phyloP scores from a whole-genome alignment of 345 rosid species.

The Dipteronia dyeriana region DNA sequence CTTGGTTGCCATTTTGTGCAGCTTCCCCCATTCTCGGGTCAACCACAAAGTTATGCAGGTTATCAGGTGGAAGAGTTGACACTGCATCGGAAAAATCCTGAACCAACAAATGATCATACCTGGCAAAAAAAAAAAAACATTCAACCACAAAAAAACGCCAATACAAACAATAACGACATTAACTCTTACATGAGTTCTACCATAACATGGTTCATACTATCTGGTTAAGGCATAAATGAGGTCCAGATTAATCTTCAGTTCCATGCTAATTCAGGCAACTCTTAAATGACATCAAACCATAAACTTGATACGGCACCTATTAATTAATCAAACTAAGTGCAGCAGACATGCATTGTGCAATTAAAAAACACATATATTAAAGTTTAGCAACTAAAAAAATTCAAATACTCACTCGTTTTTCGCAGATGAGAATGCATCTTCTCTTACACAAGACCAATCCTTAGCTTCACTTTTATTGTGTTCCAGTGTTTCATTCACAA shows the following conservation, averaged over 20 bases:
- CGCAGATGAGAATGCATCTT: slow-evolving; percentile 77
- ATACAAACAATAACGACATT: neutral
- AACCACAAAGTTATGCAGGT: slow-evolving; percentile 73
- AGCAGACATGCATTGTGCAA: neutral
- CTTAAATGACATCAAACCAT: neutral
- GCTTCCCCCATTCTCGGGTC: slow-evolving; percentile 55
- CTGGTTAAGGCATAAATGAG: neutral
- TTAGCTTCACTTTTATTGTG: slow-evolving; percentile 52
- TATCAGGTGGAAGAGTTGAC: slow-evolving; percentile 78
- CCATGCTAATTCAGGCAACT: slow-evolving; percentile 7
- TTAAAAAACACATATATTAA: neutral
- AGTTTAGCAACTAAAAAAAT: neutral
- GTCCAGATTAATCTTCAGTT: neutral
- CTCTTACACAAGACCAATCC: slow-evolving; percentile 76
- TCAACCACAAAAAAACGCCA: slow-evolving; percentile 5
- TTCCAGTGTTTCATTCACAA: slow-evolving; percentile 57
- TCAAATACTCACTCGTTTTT: slow-evolving; percentile 69
- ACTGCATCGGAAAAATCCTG: slow-evolving; percentile 78
- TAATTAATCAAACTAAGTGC: neutral
- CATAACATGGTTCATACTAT: neutral
- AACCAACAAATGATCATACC: slow-evolving; percentile 66
- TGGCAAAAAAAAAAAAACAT: slow-evolving; percentile 18
- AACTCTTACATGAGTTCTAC: neutral
- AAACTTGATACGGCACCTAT: neutral
- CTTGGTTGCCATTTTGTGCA: slow-evolving; percentile 35